Base-by-base conservation (phyloP, 257 asterid genomes). In the Lavandula angustifolia region DNA sequence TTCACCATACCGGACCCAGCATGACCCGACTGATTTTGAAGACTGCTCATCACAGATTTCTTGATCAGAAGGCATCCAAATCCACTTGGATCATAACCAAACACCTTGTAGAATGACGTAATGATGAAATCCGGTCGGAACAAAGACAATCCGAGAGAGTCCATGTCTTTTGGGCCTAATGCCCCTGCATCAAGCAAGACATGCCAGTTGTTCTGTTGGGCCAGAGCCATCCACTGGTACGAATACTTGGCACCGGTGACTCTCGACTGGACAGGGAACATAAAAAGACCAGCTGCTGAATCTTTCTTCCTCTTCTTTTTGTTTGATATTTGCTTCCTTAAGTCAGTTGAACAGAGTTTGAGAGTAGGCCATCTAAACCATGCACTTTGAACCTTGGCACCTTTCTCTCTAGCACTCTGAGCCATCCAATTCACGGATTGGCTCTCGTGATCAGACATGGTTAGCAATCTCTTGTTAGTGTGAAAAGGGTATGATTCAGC, bases 351-450 rank as follows among this genome's bases (percentile, higher is more conserved):
- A 67, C 96, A 92, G 60, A 92, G 89, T 57, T 92, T 92, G 44
- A 92, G 85, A 13, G 96, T 89, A 18, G 96, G 98, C 98, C 96
- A 92, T 73, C 79, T 87, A 63, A 89, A 92, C 98, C 98, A 87
- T 1, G 96, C 96, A 35, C 95, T 84, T 9, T 87, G 77, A 53
- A 85, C 96, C 81, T 85, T 92, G 7, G 98, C 97, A 8, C 98
- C 98, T 78, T 89, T 89, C 78, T 82, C 96, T 52, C 82, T 72
- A 38, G 98, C 98, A 55, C 87, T 81, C 61, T 89, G 96, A 68
- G 82, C 95, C 98, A 92, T 92, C 96, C 87, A 85, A 70, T 84
- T 89, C 67, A 92, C 91, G 3, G 96, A 89, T 68, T 92, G 96
- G 66, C 98, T 92, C 76, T 92, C 98, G 9, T 92, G 98, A 78